Percentiles rank a stretch among this genome's conserved stretches.
Evolutionary conservation across 345 rosid species (phyloP).

Genomic region (Stellera chamaejasme): DNA sequence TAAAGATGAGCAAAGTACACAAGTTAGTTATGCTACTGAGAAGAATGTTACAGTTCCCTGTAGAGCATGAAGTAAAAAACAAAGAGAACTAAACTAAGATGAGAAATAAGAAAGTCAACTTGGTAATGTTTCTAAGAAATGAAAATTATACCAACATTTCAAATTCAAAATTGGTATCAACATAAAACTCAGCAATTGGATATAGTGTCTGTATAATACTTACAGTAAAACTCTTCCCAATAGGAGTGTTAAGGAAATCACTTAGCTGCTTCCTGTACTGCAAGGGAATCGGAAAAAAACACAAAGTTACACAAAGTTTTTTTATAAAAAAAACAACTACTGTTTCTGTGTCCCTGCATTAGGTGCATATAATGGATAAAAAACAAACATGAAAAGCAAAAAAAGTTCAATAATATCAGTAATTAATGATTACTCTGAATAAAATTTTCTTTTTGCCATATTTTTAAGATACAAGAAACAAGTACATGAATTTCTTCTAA

Average conservation of each 20-base stretch:
- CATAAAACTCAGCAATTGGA: background rate
- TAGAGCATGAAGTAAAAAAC: no score
- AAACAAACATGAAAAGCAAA: background rate
- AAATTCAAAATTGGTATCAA: background rate
- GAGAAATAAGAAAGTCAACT: background rate
- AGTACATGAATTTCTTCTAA: no score
- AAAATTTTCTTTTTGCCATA: no score
- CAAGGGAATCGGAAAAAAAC: conserved; percentile 16
- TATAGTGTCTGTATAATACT: conserved; percentile 21
- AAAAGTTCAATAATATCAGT: no score
- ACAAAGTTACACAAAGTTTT: background rate
- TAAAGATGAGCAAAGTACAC: no score
- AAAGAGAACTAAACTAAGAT: no score
- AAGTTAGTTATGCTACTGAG: no score
- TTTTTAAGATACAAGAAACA: no score
- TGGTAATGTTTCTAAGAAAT: background rate
- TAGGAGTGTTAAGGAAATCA: conserved; percentile 62
- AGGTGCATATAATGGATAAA: background rate
- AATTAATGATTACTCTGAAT: no score
- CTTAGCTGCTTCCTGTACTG: conserved; percentile 84
- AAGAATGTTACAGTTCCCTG: no score
- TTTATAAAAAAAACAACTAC: background rate
- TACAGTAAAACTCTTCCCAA: conserved; percentile 73
- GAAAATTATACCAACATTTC: background rate
- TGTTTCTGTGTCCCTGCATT: no score